Percentiles rank a stretch among this genome's conserved stretches.
These are phyloP conservation scores for Apiotrichum gamsii DNA, from an alignment of 1,284 basidiomycete species.

Conservation along the genomic window DNA sequence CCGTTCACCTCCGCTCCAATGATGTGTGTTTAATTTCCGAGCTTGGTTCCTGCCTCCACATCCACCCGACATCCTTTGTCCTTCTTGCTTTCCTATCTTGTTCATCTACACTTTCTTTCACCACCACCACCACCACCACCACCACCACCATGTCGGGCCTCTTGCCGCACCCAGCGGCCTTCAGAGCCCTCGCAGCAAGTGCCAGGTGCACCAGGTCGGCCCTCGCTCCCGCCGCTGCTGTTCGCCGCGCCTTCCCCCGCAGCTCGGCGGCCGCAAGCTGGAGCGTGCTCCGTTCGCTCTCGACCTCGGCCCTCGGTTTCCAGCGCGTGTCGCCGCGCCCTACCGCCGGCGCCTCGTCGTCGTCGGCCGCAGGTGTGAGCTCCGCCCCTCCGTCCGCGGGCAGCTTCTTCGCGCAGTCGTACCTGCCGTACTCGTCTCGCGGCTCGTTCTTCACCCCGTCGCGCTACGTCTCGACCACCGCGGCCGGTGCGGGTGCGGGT, in stretches of 20 bases:
- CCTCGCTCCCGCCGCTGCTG: not conserved
- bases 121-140: too few relatives aligned
- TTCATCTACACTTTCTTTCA: not conserved
- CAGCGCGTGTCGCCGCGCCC: not conserved
- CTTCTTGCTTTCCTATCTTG: too few relatives aligned
- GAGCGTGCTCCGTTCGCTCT: not conserved
- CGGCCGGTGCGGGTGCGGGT: not conserved
- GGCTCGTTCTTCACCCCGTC: slow-evolving; percentile 17
- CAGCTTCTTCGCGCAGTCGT: slow-evolving; percentile 9
- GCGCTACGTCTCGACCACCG: slow-evolving; percentile 5
- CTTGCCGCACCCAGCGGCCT: slow-evolving; percentile 8
- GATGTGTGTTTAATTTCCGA: too few relatives aligned
- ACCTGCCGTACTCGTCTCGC: slow-evolving; percentile 8
- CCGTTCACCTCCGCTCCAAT: too few relatives aligned
- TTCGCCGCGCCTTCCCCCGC: not conserved
- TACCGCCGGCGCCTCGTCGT: not conserved
- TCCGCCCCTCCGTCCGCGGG: slow-evolving; percentile 1
- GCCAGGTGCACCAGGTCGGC: slow-evolving; percentile 4
- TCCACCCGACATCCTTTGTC: too few relatives aligned
- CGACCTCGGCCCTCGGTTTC: not conserved
- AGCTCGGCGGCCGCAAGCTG: not conserved
- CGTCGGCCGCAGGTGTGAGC: not conserved
- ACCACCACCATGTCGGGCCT: slow-evolving; percentile 11
- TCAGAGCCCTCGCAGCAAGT: slow-evolving; percentile 5
- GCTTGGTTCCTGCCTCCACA: too few relatives aligned